Conservation (phyloP, 2,329 filamentous ascomycete species). For the Talaromyces islandicus region DNA sequence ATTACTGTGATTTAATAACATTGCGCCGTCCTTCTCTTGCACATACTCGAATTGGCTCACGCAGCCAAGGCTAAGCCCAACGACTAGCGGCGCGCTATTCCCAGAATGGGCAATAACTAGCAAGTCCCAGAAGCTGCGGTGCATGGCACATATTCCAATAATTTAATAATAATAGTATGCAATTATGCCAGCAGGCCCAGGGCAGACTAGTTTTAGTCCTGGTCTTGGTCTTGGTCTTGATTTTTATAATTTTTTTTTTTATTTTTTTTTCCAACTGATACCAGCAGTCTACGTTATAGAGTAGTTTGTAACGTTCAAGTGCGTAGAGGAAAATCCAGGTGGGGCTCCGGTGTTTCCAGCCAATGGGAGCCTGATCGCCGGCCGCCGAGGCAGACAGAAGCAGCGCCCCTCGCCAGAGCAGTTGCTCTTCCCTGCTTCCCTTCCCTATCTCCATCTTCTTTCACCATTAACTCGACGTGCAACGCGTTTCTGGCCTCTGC, state of each 20-base stretch:
- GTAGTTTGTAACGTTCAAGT: background rate
- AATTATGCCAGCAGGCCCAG: too few species aligned
- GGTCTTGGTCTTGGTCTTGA: too few species aligned
- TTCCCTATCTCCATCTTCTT: background rate
- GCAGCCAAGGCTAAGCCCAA: background rate
- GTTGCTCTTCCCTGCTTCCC: background rate
- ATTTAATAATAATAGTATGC: too few species aligned
- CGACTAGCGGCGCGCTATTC: background rate
- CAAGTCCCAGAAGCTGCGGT: background rate
- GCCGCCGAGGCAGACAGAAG: background rate
- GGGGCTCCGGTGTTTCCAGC: background rate
- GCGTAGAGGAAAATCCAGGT: background rate
- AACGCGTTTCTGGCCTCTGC: background rate
- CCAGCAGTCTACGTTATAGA: background rate
- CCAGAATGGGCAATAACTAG: slow-evolving; percentile 7
- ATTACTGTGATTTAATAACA: too few species aligned
- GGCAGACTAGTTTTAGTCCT: too few species aligned
- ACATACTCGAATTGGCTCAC: background rate
- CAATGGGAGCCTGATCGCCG: background rate
- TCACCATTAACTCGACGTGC: background rate
- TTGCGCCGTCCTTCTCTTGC: background rate
- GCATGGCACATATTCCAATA: background rate
- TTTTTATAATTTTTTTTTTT: too few species aligned
- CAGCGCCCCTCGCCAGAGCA: background rate
- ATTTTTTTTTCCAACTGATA: too few species aligned